These are phyloP conservation scores for Pulveroboletus ravenelii DNA, from an alignment of 768 basidiomycete genomes.

Conservation along the genomic window DNA sequence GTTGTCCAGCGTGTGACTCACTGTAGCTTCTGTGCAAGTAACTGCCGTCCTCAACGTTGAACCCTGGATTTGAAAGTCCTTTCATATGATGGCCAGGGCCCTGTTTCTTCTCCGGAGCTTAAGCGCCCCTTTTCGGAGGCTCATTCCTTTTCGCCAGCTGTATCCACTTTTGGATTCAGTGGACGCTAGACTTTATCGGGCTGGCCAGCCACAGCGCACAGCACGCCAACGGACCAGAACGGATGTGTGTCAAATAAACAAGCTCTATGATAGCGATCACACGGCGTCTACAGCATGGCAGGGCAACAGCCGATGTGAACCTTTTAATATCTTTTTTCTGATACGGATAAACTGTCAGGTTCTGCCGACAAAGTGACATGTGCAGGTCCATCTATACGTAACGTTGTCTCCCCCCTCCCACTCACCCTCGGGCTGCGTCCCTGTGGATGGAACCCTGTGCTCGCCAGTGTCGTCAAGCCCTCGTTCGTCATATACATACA, in stretches of 20 bases:
- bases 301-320: conserved; percentile 2
- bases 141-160: conserved; percentile 1
- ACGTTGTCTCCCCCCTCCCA: background rate
- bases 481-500: background rate
- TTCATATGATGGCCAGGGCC: background rate
- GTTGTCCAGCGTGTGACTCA: background rate
- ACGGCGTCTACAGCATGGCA: conserved; percentile 21
- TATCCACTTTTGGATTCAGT: conserved; percentile 3
- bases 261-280: conserved; percentile 1
- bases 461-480: conserved; percentile 4
- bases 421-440: background rate
- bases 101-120: conserved; percentile 28
- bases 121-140: conserved; percentile 26
- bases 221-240: conserved; percentile 18
- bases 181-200: conserved; percentile 9
- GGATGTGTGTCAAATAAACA: conserved; percentile 13
- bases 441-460: background rate
- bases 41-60: conserved; percentile 13
- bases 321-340: background rate
- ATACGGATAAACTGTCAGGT: background rate
- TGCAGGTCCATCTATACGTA: background rate
- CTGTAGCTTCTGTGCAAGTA: conserved; percentile 1
- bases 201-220: conserved; percentile 13
- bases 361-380: conserved; percentile 6
- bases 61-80: conserved; percentile 22